Evolutionary conservation across 768 basidiomycete genomes (phyloP).

Genomic region (Lentinula raphanica): DNA sequence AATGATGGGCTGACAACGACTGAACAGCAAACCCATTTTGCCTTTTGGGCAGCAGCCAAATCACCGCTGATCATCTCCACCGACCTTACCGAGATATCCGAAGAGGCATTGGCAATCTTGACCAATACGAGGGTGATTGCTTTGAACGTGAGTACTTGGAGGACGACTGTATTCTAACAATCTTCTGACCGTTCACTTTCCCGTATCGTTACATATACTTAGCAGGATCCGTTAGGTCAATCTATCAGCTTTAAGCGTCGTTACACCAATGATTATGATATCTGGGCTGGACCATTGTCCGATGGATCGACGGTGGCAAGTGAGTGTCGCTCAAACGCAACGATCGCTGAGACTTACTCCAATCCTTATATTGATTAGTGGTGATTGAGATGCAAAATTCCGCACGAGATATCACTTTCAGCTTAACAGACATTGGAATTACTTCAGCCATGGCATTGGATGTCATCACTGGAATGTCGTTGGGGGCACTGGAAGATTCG

Average conservation of each 20-base stretch:
- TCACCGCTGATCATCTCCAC: slow-evolving; percentile 43
- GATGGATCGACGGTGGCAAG: slow-evolving; percentile 44
- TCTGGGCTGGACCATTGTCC: slow-evolving; percentile 43
- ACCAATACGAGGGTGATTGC: slow-evolving; percentile 39
- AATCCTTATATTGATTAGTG: slow-evolving; percentile 22
- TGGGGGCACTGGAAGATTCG: slow-evolving; percentile 32
- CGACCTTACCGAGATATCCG: slow-evolving; percentile 29
- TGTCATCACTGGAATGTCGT: slow-evolving; percentile 32
- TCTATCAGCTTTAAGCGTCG: slow-evolving; percentile 41
- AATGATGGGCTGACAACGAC: slow-evolving; percentile 36
- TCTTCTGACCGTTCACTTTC: neutral
- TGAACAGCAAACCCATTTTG: slow-evolving; percentile 32
- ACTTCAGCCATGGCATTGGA: slow-evolving; percentile 34
- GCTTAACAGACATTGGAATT: slow-evolving; percentile 38
- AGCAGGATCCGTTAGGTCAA: slow-evolving; percentile 44
- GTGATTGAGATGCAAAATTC: slow-evolving; percentile 40
- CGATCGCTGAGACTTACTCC: neutral
- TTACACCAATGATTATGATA: slow-evolving; percentile 44
- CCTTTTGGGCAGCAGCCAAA: slow-evolving; percentile 51
- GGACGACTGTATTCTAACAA: neutral
- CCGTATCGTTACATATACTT: neutral
- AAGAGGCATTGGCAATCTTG: slow-evolving; percentile 31
- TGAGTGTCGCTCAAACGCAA: slow-evolving; percentile 13
- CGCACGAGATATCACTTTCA: slow-evolving; percentile 34
- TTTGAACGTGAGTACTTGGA: slow-evolving; percentile 32